Conservation (phyloP, 2,329 filamentous ascomycete genomes). For the Catunica adiposa region DNA sequence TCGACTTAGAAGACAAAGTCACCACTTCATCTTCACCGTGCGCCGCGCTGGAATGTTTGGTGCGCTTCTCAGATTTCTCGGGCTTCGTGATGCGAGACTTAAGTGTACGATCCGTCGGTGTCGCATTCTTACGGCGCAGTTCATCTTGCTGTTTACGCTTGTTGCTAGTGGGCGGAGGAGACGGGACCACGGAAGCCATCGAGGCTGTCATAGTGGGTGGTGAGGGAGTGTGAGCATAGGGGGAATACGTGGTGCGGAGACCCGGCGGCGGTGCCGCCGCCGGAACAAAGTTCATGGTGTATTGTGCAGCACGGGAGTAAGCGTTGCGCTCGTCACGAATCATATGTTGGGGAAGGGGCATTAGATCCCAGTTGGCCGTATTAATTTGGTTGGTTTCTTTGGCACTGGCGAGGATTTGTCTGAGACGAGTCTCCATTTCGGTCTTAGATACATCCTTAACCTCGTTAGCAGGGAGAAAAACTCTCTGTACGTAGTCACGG, state of each 20-base stretch:
- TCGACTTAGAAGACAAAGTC: slow-evolving; percentile 33
- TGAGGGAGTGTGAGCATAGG: slow-evolving; percentile 16
- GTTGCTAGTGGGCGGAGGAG: slow-evolving; percentile 33
- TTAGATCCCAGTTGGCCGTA: slow-evolving; percentile 62
- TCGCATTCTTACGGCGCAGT: slow-evolving; percentile 13
- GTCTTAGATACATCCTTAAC: slow-evolving; percentile 42
- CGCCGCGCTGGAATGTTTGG: slow-evolving; percentile 25
- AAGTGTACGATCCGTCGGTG: slow-evolving; percentile 7
- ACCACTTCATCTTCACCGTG: slow-evolving; percentile 22
- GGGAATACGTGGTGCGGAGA: slow-evolving; percentile 16
- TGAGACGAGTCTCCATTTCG: slow-evolving; percentile 74
- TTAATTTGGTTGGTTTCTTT: slow-evolving; percentile 58
- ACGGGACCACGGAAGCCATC: slow-evolving; percentile 16
- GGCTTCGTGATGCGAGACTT: slow-evolving; percentile 17
- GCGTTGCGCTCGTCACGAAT: slow-evolving; percentile 49
- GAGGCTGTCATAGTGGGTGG: slow-evolving; percentile 15
- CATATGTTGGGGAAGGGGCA: slow-evolving; percentile 73
- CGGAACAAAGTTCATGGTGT: slow-evolving; percentile 20
- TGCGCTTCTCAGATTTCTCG: slow-evolving; percentile 27
- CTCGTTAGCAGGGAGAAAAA: slow-evolving; percentile 61
- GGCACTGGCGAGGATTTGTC: slow-evolving; percentile 66
- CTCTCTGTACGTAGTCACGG: slow-evolving; percentile 73
- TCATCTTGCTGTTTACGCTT: slow-evolving; percentile 44
- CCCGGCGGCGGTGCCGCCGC: not conserved
- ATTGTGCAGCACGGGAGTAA: not conserved